Percentiles rank a stretch among this genome's conserved stretches.
Conservation (phyloP, 441 rosid species). For the Adansonia rubrostipa region DNA sequence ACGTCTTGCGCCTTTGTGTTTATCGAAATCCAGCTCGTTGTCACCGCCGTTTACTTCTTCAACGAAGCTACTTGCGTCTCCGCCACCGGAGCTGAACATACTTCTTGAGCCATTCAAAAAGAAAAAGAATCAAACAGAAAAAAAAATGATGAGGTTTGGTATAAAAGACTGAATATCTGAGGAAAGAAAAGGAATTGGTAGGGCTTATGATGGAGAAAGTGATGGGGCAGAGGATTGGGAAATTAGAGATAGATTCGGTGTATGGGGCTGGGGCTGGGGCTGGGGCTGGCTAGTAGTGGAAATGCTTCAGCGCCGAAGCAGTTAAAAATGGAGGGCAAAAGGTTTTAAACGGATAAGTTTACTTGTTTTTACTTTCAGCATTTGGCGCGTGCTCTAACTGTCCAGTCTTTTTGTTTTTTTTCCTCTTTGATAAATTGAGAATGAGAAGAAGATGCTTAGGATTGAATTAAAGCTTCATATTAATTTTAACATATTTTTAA, state of each 20-base stretch:
- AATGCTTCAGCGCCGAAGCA: neutral
- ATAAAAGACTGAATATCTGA: neutral
- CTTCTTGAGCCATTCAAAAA: constrained; percentile 37
- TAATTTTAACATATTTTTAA: too few relatives aligned
- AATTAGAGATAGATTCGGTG: neutral
- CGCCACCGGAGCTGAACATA: constrained; percentile 35
- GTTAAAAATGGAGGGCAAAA: neutral
- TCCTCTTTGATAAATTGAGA: too few relatives aligned
- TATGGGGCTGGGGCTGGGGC: too few relatives aligned
- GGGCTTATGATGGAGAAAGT: neutral
- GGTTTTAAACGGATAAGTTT: neutral
- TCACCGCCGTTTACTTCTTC: constrained; percentile 43
- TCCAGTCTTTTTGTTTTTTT: too few relatives aligned
- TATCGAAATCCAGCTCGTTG: constrained; percentile 47
- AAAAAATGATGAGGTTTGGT: neutral
- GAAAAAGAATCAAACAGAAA: neutral
- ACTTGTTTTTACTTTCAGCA: neutral
- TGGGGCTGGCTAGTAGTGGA: neutral
- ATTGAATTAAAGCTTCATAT: too few relatives aligned
- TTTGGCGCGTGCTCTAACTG: neutral
- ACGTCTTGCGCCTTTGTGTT: constrained; percentile 37
- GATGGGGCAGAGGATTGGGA: neutral
- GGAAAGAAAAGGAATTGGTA: neutral
- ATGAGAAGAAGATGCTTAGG: too few relatives aligned
- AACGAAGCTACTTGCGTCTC: constrained; percentile 36